Base-by-base conservation (phyloP, 371 early-diverging fungal species). In the Basidiobolus heterosporus region DNA sequence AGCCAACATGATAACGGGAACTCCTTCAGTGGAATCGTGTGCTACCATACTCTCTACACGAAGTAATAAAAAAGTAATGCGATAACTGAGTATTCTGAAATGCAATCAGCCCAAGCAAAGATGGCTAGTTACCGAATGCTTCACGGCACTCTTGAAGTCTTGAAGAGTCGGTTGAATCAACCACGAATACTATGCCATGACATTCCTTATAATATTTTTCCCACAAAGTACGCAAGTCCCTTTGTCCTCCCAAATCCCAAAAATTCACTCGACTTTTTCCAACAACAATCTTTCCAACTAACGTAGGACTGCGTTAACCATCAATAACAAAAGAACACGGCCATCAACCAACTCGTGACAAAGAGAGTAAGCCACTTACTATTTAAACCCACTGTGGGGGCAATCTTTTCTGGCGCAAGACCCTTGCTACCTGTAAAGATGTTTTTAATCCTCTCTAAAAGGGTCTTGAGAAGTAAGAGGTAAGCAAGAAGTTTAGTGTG, bases 241-340 rank as follows among this genome's bases (percentile, higher is more conserved):
- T 58, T 53, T 91, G 89, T 1, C 97, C 97, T 4, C 94, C 97
- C 17, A 96, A 66, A 69, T 94, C 94, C 89, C 91, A 86, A 58
- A 93, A 90, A 53, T 85, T 88, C 36, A 94, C 55, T 41, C 78
- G 66, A 17, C 73, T 58, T 18, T 69, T 69, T 36, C 57, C 56
- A 38, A 84, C 67, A 45, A 77, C 78, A 30, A 88, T 80, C 59
- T 78, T 80, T 20, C 84, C 87, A 48, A 89, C 89, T 88, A 21
- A 39, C 2, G 41, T 6, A 11, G 13, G 4, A 49, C 37, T 47
- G 8, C 2, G 19, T 21, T 40, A 35, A 50, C 47, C 11, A 44
- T 15, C 13, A 49, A 17, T 22, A 53, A 58, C 46, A 14, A 58
- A 4, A 8, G 45, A 22, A 9, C 43, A 43, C 20, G 47, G n/a